phyloP scores from a whole-genome alignment of 2,329 filamentous ascomycete genomes.

The Fusarium albosuccineum region DNA sequence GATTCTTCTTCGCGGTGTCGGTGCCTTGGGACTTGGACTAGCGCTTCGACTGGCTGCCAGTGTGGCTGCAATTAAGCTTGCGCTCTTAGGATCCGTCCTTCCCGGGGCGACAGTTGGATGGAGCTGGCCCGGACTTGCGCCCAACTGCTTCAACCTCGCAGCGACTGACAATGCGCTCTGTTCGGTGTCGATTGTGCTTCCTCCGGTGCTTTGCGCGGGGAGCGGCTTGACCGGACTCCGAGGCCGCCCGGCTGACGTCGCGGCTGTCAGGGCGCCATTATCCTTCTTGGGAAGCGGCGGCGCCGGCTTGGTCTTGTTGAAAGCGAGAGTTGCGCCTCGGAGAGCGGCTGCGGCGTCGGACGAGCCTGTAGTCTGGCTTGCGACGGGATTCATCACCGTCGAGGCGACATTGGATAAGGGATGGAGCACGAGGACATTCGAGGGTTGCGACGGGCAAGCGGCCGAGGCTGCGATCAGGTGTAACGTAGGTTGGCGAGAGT shows the following conservation, averaged over 20 bases:
- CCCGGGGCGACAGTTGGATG: constrained; percentile 29
- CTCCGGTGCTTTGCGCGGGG: constrained; percentile 56
- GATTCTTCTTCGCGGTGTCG: constrained; percentile 46
- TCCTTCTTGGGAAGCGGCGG: constrained; percentile 43
- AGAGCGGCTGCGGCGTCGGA: constrained; percentile 61
- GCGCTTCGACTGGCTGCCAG: constrained; percentile 68
- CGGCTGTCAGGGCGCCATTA: constrained; percentile 61
- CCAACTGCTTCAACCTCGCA: constrained; percentile 44
- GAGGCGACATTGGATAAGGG: constrained; percentile 32
- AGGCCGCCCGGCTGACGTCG: constrained; percentile 55
- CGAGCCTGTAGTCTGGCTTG: constrained; percentile 46
- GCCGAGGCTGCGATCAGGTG: background rate
- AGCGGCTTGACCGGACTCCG: constrained; percentile 43
- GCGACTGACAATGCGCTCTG: constrained; percentile 39
- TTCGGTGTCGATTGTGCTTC: constrained; percentile 47
- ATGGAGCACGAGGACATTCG: constrained; percentile 33
- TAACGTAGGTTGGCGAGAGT: background rate
- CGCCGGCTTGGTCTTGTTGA: constrained; percentile 56
- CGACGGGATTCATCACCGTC: constrained; percentile 54
- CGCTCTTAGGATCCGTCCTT: constrained; percentile 60
- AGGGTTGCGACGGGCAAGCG: constrained; percentile 5
- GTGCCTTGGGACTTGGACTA: constrained; percentile 52
- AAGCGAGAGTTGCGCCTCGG: constrained; percentile 68
- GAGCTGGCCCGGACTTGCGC: constrained; percentile 36
- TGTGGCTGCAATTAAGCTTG: constrained; percentile 69